Base-by-base conservation (phyloP, 2,329 filamentous ascomycete species). In the Colletotrichum trifolii region DNA sequence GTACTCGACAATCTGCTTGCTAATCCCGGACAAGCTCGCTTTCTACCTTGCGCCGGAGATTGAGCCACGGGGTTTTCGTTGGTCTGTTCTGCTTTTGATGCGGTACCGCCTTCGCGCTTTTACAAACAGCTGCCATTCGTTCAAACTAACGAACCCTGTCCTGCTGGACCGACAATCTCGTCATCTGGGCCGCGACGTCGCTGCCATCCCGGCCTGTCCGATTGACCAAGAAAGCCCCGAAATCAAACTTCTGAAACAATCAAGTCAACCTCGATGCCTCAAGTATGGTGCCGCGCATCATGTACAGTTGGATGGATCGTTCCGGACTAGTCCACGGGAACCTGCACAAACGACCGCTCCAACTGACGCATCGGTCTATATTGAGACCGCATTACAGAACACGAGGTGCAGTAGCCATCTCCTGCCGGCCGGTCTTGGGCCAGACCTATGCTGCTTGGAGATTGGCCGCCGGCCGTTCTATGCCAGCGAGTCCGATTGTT, bases 291-390 rank as follows among this genome's bases (percentile, higher is more conserved):
- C 45, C 45, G 58, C 52, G 64, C 60, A 54, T 59, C 46, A 45
- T 47, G 34, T 47, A 60, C 60, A 63, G 15, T 50, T 54, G 53
- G 25, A 57, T 58, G 53, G 54, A 71, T 72, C 70, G 70, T 71
- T 71, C 73, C 71, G 71, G 73, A 70, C 71, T 71, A 68, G 75
- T 54, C 43, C n/a, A 50, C 77, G 78, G 78, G 72, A 76, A 74
- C 73, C 71, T 75, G 76, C 79, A 76, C 78, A 77, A 74, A 76
- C 72, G 71, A 76, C 71, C 40, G 43, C 55, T 59, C 56, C 60
- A 46, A 49, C 54, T 64, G 49, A 56, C 40, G 67, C 66, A 69
- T 70, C 64, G 69, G 57, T 59, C 59, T 63, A 74, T 73, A 72
- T 74, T 74, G 72, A 70, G 47, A 68, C 69, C 68, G 72, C 72